phyloP scores from a whole-genome alignment of 352 stramenopile species.

The Globisporangium mamillatum region DNA sequence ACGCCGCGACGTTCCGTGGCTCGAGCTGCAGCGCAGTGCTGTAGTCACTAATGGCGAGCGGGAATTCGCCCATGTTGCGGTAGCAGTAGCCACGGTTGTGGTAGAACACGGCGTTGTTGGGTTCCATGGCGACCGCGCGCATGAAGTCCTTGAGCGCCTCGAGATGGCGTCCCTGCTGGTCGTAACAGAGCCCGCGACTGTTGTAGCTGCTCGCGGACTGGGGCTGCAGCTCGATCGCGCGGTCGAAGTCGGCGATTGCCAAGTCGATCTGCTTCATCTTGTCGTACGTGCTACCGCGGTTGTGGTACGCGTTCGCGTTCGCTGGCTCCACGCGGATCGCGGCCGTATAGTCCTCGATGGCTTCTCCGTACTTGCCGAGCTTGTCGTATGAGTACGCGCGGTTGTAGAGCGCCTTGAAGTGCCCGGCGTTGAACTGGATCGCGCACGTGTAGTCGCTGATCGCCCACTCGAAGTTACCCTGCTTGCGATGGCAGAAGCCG shows the following conservation, averaged over 20 bases:
- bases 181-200: conserved; percentile 71
- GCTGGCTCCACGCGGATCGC: conserved; percentile 61
- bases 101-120: conserved; percentile 72
- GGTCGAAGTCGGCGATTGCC: conserved; percentile 71
- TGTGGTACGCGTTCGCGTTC: conserved; percentile 84
- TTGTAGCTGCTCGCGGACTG: conserved; percentile 76
- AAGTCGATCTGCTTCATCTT: conserved; percentile 61
- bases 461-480: conserved; percentile 72
- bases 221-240: conserved; percentile 55
- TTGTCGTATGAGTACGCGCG: conserved; percentile 87
- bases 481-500: conserved; percentile 81
- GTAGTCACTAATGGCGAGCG: conserved; percentile 66
- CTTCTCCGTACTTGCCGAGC: conserved; percentile 58
- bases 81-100: conserved; percentile 88
- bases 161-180: conserved; percentile 56
- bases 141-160: conserved; percentile 80
- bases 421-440: conserved; percentile 58
- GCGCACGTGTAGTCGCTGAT: conserved; percentile 79
- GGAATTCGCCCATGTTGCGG: conserved; percentile 76
- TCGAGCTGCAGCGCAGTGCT: conserved; percentile 59
- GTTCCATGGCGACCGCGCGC: conserved; percentile 58
- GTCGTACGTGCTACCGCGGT: conserved; percentile 78
- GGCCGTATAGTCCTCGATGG: conserved; percentile 74
- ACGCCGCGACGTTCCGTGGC: conserved; percentile 65
- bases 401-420: conserved; percentile 91